Conservation (phyloP, 2,329 filamentous ascomycete genomes). For the Madurella mycetomatis region DNA sequence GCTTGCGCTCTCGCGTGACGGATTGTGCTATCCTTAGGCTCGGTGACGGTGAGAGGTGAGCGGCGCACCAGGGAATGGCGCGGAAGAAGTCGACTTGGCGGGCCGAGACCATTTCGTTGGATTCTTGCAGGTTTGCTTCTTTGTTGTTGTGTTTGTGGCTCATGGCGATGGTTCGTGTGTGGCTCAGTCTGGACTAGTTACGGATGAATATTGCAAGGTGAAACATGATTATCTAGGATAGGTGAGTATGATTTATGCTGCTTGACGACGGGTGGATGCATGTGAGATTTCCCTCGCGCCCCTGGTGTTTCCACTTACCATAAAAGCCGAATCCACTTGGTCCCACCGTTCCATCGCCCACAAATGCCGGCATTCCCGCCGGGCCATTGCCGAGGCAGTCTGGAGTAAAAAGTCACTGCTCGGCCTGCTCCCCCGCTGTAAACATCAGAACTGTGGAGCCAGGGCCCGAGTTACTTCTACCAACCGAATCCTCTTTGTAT, state of each 20-base stretch:
- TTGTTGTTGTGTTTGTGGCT: neutral
- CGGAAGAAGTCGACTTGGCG: slow-evolving; percentile 30
- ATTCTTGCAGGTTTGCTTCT: neutral
- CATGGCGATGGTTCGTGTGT: neutral
- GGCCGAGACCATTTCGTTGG: slow-evolving; percentile 8
- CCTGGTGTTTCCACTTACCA: too few relatives aligned
- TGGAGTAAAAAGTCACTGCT: neutral
- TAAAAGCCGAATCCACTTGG: neutral
- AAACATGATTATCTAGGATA: neutral
- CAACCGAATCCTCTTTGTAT: too few relatives aligned
- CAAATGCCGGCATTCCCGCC: neutral
- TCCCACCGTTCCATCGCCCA: neutral
- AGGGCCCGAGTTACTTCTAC: too few relatives aligned
- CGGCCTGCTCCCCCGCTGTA: too few relatives aligned
- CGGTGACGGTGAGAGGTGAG: slow-evolving; percentile 35
- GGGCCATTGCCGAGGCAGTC: neutral
- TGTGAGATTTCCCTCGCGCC: too few relatives aligned
- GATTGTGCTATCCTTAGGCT: slow-evolving; percentile 37
- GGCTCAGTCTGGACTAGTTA: neutral
- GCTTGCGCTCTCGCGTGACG: slow-evolving; percentile 36
- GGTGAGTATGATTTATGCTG: neutral
- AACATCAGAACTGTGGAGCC: too few relatives aligned
- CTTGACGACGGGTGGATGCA: neutral
- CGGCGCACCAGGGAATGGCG: slow-evolving; percentile 46
- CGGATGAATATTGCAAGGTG: neutral